Percentiles rank a stretch among this genome's conserved stretches.
These are phyloP conservation scores for Pseudogymnoascus sp. DNA, from an alignment of 2,329 filamentous ascomycete species.

Conservation along the genomic window DNA sequence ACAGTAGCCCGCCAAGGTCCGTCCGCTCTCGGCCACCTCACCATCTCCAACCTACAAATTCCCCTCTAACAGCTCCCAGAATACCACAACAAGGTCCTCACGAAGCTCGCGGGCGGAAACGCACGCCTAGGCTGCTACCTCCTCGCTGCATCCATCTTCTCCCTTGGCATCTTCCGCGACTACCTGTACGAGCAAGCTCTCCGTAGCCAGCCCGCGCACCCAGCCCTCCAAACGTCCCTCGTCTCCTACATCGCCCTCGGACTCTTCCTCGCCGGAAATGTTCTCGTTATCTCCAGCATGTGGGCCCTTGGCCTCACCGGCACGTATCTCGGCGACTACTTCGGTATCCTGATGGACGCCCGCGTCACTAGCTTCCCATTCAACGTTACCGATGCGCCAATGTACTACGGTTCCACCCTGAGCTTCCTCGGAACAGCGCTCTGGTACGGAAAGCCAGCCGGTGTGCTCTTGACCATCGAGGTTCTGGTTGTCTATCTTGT, in stretches of 20 bases:
- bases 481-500: slow-evolving; percentile 74
- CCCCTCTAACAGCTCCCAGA: slow-evolving; percentile 45
- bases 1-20: slow-evolving; percentile 76
- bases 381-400: slow-evolving; percentile 81
- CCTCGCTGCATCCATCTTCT: slow-evolving; percentile 84
- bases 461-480: slow-evolving; percentile 65
- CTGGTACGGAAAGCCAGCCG: slow-evolving; percentile 80
- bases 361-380: slow-evolving; percentile 96
- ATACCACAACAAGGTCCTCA: slow-evolving; percentile 84
- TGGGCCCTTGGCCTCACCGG: slow-evolving; percentile 89
- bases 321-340: slow-evolving; percentile 97
- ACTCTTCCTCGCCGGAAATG: slow-evolving; percentile 69
- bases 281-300: slow-evolving; percentile 81
- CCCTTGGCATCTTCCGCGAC: slow-evolving; percentile 82
- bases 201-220: slow-evolving; percentile 65
- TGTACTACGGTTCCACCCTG: slow-evolving; percentile 93
- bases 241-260: slow-evolving; percentile 59
- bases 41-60: slow-evolving; percentile 15
- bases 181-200: slow-evolving; percentile 80
- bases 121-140: slow-evolving; percentile 78
- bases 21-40: slow-evolving; percentile 15
- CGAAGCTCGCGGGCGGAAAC: slow-evolving; percentile 75
- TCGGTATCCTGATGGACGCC: slow-evolving; percentile 93
- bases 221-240: slow-evolving; percentile 55
- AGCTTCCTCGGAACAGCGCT: slow-evolving; percentile 86